Evolutionary conservation across 2,329 filamentous ascomycete species (phyloP).

Genomic region (Colletotrichum camelliae): DNA sequence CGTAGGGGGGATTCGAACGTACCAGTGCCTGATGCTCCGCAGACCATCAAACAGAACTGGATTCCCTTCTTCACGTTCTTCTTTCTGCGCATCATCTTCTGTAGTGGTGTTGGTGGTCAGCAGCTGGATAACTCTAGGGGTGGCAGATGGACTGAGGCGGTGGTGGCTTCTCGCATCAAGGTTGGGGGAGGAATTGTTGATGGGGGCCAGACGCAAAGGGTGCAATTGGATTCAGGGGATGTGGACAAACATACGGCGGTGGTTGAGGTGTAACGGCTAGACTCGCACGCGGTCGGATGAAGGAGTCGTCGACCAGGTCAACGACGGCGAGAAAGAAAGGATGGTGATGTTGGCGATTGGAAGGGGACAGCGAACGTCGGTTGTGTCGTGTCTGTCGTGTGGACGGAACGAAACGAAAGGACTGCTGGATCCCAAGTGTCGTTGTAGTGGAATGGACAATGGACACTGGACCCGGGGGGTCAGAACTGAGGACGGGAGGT

Average conservation of each 20-base stretch:
- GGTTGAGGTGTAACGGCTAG: not conserved
- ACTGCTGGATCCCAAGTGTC: conserved; percentile 20
- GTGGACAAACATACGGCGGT: conserved; percentile 18
- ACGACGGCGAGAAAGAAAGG: conserved; percentile 6
- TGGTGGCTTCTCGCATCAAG: not conserved
- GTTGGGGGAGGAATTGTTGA: conserved; percentile 6
- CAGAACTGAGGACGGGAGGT: conserved; percentile 3
- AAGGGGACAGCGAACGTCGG: conserved; percentile 13
- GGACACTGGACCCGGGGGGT: not conserved
- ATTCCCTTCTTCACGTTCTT: conserved; percentile 99
- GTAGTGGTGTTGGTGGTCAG: conserved; percentile 32
- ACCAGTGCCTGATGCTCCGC: conserved; percentile 98
- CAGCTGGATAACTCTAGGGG: conserved; percentile 20
- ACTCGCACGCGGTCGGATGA: not conserved
- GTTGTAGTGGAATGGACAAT: conserved; percentile 19
- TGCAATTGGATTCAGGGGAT: not conserved
- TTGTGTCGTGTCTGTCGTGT: conserved; percentile 14
- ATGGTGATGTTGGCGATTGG: not conserved
- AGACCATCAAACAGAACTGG: conserved; percentile 99
- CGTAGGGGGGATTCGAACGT: conserved; percentile 43
- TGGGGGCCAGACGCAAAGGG: not conserved
- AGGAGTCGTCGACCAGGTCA: conserved; percentile 9
- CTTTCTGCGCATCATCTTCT: conserved; percentile 99
- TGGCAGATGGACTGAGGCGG: conserved; percentile 9
- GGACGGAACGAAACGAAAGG: conserved; percentile 17